Evolutionary conservation across 176 grass and related monocot species (phyloP), one percentile per base, ranked within the genome.

Genomic region (Eleusine coracana): DNA sequence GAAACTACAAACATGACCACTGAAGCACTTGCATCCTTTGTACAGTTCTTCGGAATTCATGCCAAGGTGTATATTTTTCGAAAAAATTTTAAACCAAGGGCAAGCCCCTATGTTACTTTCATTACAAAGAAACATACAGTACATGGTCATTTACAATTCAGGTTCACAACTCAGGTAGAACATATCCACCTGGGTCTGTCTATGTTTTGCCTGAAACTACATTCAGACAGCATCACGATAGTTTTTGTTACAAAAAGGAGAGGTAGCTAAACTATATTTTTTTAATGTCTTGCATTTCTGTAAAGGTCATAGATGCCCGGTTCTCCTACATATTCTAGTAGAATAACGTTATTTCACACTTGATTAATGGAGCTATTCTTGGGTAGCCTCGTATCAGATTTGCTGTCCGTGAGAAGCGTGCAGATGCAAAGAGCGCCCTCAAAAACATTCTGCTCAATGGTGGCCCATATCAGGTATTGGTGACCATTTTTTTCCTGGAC

Each of bases 401-500:
- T 25, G 21, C 77, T 3, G 80, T 98, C 67, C 92, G 67, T 49
- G 86, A 95, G 40, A 98, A 95, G 88, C 86, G 88, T 34, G 62
- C 58, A 42, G 92, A 95, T 77, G 84, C 95, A 15, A 94, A 87
- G 87, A 77, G 61, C 4, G 88, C 95, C 31, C 84, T 98, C 1
- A 95, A 88, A 74, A 91, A 91, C 79, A 51, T 98, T 77, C 82
- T 91, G 56, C 86, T 94, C 23, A 86, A 88, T 60, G 95, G 87
- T 49, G 81, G 69, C 58, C 51, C 86, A 6, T 88, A 41, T 81
- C 86, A 91, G 92, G 90, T 98, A 86, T 2, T 3, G 2, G 0
- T 46, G 39, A 69, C 28, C 40, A n/a, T 61, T 62, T 80, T 61
- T 62, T 80, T 21, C 62, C 27, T 68, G 2, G 0, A 7, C 68